Base-by-base conservation (phyloP, 768 basidiomycete genomes). In the Cyclocybe cylindracea region DNA sequence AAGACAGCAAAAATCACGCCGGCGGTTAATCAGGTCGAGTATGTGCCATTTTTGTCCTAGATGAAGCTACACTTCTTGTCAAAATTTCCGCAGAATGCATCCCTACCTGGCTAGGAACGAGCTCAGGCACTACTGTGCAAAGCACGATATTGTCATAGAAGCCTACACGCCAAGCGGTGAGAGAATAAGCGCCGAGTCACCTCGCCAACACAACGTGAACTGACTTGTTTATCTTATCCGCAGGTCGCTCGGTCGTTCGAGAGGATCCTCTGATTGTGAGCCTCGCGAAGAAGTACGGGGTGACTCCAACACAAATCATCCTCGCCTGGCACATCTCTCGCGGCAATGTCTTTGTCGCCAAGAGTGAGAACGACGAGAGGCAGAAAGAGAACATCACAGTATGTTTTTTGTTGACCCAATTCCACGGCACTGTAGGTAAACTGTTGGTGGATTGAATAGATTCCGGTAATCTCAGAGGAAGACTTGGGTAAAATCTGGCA, bases 91-190 rank as follows among this genome's bases (percentile, higher is more conserved):
- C 24, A 80, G 77, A 54, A 39, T 80, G 48, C 77, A 82, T 48
- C 79, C 79, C 8, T 80, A 80, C 57, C 73, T 80, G n/a, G 70
- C 72, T 0, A 79, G 83, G 56, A 69, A 72, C 35, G 75, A 73
- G 10, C 67, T 84, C 10, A 62, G 71, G 13, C 68, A 71, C 24
- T 82, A 78, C 52, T 80, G 79, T 53, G 66, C 69, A 34, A 59
- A n/a, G n/a, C n/a, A n/a, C n/a, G n/a, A n/a, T n/a, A n/a, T n/a
- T n/a, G n/a, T n/a, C n/a, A n/a, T n/a, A n/a, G n/a, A n/a, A 68
- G 45, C 81, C 2, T 84, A 82, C 52, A 68, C 74, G 3, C 80
- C 80, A 5, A 76, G 71, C 24, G 77, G 77, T 76, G 50, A 47
- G 54, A 37, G 3, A 7, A 2, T 4, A 16, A 5, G 14, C 32